phyloP scores from a whole-genome alignment of 768 basidiomycete genomes.

The Pseudohyphozyma bogoriensis region DNA sequence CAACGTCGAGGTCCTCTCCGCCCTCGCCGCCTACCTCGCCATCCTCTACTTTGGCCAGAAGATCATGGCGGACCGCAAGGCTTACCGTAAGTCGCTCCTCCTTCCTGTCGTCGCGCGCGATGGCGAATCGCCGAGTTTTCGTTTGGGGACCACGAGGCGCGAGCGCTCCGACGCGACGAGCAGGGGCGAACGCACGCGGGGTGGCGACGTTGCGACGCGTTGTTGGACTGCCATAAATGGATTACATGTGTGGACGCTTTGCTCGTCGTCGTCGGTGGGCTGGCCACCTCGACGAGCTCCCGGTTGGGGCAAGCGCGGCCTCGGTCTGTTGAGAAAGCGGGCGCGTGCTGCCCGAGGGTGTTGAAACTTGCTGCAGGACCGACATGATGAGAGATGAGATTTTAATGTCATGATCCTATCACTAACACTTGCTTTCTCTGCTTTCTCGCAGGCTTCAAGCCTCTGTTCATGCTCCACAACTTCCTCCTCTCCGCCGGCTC shows the following conservation, averaged over 20 bases:
- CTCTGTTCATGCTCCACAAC: slow-evolving; percentile 56
- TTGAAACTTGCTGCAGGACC: neutral
- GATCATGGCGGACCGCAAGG: slow-evolving; percentile 66
- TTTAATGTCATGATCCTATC: too few relatives aligned
- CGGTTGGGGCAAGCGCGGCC: too few relatives aligned
- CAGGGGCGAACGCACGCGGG: too few relatives aligned
- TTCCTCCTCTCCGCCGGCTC: slow-evolving; percentile 75
- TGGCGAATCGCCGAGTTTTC: too few relatives aligned
- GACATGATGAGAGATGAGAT: too few relatives aligned
- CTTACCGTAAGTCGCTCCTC: slow-evolving; percentile 44
- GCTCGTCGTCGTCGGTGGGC: too few relatives aligned
- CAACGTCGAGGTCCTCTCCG: slow-evolving; percentile 52
- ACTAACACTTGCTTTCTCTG: neutral
- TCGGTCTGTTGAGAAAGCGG: neutral
- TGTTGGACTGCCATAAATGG: too few relatives aligned
- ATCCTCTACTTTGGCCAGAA: slow-evolving; percentile 75
- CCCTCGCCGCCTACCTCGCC: slow-evolving; percentile 71
- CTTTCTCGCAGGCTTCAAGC: slow-evolving; percentile 35
- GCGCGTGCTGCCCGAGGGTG: neutral
- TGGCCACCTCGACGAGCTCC: too few relatives aligned
- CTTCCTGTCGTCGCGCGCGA: neutral
- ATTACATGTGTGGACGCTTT: too few relatives aligned
- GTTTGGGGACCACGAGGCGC: too few relatives aligned
- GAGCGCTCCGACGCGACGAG: neutral
- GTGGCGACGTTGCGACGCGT: too few relatives aligned